These are phyloP conservation scores for Kwoniella heveanensis DNA, from an alignment of 768 basidiomycete genomes.

Conservation along the genomic window DNA sequence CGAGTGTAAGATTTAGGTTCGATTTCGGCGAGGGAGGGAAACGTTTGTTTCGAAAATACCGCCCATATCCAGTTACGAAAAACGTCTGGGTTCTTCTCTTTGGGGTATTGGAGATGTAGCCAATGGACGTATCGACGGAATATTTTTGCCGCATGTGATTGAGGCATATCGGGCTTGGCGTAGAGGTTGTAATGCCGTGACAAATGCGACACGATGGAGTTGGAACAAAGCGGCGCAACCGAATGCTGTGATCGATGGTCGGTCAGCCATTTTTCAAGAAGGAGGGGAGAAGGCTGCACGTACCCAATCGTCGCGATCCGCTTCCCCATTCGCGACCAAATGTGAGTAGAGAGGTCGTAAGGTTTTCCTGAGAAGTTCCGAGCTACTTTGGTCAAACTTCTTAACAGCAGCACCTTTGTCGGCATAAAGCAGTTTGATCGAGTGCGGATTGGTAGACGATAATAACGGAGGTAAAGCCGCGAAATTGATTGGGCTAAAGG, in stretches of 20 bases:
- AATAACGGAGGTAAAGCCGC: not conserved
- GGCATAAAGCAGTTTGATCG: not conserved
- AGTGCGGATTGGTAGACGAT: not conserved
- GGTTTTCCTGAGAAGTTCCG: not conserved
- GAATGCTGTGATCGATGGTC: not conserved
- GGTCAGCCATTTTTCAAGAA: not conserved
- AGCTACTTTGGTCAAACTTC: not conserved
- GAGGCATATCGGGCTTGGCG: not conserved
- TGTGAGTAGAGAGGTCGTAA: not conserved
- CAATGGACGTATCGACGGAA: not conserved
- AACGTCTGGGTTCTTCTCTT: not conserved
- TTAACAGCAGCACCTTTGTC: not conserved
- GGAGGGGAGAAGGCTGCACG: not conserved
- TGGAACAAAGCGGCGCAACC: not conserved
- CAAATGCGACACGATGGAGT: not conserved
- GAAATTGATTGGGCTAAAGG: not conserved
- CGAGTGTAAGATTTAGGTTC: not conserved
- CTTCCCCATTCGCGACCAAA: not conserved
- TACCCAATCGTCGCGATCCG: not conserved
- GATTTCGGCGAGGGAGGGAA: not conserved
- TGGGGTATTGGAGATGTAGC: not conserved
- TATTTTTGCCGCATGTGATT: not conserved
- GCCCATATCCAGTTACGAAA: not conserved
- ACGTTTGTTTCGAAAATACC: not conserved
- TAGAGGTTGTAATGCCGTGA: not conserved